Evolutionary conservation across 331 rosid species (phyloP), one percentile per base, ranked within the genome.

Genomic region (Stylosanthes scabra): DNA sequence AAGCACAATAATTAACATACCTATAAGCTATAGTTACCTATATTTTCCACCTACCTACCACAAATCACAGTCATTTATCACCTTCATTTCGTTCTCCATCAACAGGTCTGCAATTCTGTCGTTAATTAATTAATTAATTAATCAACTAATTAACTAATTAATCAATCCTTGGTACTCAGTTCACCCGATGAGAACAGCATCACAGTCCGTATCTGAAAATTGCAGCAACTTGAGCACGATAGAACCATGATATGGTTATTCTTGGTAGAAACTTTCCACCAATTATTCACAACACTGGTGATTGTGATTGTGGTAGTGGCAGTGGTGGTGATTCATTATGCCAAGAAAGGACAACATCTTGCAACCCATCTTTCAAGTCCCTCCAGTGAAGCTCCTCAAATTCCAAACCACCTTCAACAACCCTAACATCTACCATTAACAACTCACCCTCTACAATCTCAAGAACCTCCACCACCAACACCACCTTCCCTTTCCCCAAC

Each of bases 311-410:
- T 5, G 5, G 5, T 59, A 20, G 8, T 4, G 20, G 1, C 31
- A 31, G 37, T 5, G 5, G 5, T 59, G 45, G 8, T 4, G 20
- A 15, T 11, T 71, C 73, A 66, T 58, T 79, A n/a, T 76, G 72
- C 94, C 96, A 88, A 28, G 91, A 66, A 12, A 85, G 71, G 2
- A 84, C 88, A 29, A 83, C 46, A 25, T 70, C 86, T 58, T 86
- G 65, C 14, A 90, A 62, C 2, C 80, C 85, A 13, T 4, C 12
- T 65, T 80, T 63, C 84, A 83, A 77, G 45, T 77, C 65, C 8
- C 63, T 76, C 97, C 96, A 90, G 6, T 87, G 86, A 20, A n/a
- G 14, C 49, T 87, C 88, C 74, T 83, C 87, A 60, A 87, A 83
- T 55, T 88, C 96, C 41, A 54, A 66, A 0, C 83, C 88, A 39